Base-by-base conservation (phyloP, 2,329 filamentous ascomycete genomes). In the Ascochyta pisi region DNA sequence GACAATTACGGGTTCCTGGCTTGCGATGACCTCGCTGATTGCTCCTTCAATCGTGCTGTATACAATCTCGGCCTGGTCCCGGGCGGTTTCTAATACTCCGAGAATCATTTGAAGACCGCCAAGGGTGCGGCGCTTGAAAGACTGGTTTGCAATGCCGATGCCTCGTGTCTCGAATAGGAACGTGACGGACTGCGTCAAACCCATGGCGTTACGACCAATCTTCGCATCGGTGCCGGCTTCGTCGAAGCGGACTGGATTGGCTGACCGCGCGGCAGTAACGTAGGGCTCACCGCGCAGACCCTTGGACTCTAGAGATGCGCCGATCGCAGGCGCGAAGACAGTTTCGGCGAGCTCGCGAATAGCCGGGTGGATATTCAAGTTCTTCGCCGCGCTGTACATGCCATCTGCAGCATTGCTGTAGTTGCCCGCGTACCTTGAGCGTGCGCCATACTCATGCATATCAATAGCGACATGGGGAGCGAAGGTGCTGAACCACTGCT, bases 171-270 rank as follows among this genome's bases (percentile, higher is more conserved):
- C 73, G 44, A 70, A 73, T 6, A 77, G 65, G 42, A 76, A 75
- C 0, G 70, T 71, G 1, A 76, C 54, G 13, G 65, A 67, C 49
- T 77, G 74, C 1, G 68, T 71, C 7, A 76, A 59, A 2, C 72
- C 74, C 68, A 76, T 73, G 13, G 69, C 68, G 35, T 77, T 76
- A 19, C 74, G 67, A 1, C 73, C 74, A 34, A 75, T 76, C 42
- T 73, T 75, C 4, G 70, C 71, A 43, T 74, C 71, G 4, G 67
- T 75, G 4, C 68, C 72, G 3, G 73, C 73, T 59, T 76, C 74
- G 9, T 69, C 56, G 13, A 74, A 60, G 0, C 58, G 58, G 8
- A 71, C 64, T 0, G 67, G 62, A 1, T 57, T 63, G 40, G 63
- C 59, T 16, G 64, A 57, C n/a, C 59, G 60, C 4, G 64, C 60